Evolutionary conservation across 2,329 filamentous ascomycete genomes (phyloP).

Genomic region (Sporothrix protearum): DNA sequence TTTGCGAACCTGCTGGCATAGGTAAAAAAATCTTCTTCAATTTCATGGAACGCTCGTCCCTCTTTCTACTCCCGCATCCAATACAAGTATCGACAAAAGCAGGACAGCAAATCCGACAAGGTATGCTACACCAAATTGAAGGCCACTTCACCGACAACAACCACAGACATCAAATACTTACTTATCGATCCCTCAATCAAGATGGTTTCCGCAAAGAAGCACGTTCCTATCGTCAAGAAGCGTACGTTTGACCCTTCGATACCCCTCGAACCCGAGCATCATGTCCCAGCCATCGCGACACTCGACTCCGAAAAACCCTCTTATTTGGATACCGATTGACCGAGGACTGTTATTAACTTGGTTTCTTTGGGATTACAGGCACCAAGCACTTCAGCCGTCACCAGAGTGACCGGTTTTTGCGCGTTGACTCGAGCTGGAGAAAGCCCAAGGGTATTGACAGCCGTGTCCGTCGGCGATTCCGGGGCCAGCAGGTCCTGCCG

Average conservation of each 20-base stretch:
- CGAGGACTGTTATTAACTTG: not conserved
- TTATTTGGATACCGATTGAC: not conserved
- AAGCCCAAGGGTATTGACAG: slow-evolving; percentile 99
- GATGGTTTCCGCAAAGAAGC: slow-evolving; percentile 99
- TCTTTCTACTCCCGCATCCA: slow-evolving; percentile 16
- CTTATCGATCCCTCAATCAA: slow-evolving; percentile 39
- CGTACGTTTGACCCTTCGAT: slow-evolving; percentile 61
- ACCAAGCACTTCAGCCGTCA: slow-evolving; percentile 94
- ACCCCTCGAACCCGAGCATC: not conserved
- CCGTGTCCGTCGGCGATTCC: slow-evolving; percentile 94
- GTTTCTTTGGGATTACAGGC: slow-evolving; percentile 50
- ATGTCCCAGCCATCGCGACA: not conserved
- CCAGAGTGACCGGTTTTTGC: slow-evolving; percentile 95
- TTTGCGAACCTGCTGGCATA: slow-evolving; percentile 18
- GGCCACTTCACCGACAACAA: not conserved
- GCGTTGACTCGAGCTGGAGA: slow-evolving; percentile 84
- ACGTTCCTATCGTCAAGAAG: slow-evolving; percentile 99
- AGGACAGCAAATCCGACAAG: slow-evolving; percentile 25
- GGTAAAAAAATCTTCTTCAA: slow-evolving; percentile 23
- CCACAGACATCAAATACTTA: slow-evolving; percentile 29
- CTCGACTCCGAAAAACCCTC: not conserved
- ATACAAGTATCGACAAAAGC: slow-evolving; percentile 19
- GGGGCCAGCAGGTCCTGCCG: slow-evolving; percentile 93
- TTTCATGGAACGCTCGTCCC: slow-evolving; percentile 6
- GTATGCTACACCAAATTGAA: slow-evolving; percentile 13